Conservation (phyloP, 345 rosid genomes). For the Sisymbrium irio region DNA sequence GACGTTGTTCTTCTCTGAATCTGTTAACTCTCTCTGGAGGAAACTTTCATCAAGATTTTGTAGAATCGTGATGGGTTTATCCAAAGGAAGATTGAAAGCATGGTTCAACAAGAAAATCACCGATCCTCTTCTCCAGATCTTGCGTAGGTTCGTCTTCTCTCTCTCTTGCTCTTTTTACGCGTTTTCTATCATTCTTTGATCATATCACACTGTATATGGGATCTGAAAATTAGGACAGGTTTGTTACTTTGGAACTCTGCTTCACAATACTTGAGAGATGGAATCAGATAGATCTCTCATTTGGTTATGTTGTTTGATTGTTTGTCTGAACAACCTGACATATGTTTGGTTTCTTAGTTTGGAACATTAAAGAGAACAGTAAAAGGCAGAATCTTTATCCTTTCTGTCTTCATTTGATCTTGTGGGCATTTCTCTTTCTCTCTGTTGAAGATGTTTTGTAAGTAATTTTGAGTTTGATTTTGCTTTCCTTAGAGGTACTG, state of each 20-base stretch:
- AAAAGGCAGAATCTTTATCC: not conserved
- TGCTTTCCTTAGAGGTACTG: constrained; percentile 55
- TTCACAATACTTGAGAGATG: not conserved
- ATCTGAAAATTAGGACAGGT: constrained; percentile 7
- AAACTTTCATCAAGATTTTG: not conserved
- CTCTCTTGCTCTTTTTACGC: not conserved
- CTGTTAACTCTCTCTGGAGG: not conserved
- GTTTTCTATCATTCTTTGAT: not conserved
- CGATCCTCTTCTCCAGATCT: constrained; percentile 82
- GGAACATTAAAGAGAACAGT: not conserved
- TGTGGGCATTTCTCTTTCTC: not conserved
- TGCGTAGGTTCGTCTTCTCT: constrained; percentile 53
- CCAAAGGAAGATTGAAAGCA: constrained; percentile 34
- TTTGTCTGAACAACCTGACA: not conserved
- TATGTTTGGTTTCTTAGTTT: constrained; percentile 11
- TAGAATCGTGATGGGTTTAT: constrained; percentile 38
- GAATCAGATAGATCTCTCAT: constrained; percentile 5
- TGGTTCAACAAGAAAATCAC: constrained; percentile 65
- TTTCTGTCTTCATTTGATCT: not conserved
- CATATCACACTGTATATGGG: not conserved
- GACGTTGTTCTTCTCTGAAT: constrained; percentile 14
- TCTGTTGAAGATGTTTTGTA: not conserved
- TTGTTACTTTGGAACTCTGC: not conserved
- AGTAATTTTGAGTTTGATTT: constrained; percentile 13
- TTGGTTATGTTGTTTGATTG: not conserved